These are phyloP conservation scores for Hanseniaspora sp. DNA, from an alignment of 1,139 yeast genomes.

Conservation along the genomic window DNA sequence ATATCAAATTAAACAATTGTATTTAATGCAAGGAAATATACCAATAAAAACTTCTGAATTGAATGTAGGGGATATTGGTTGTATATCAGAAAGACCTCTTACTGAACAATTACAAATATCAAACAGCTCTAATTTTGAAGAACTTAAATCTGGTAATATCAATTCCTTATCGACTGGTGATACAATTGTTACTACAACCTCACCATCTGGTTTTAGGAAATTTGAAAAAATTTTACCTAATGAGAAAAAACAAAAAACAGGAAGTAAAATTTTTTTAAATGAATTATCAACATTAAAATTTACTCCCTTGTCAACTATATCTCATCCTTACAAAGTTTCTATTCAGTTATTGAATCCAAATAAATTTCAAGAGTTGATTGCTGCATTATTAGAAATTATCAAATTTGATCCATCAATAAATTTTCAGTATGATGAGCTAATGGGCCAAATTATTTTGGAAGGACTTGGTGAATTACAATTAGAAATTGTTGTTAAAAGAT, in stretches of 20 bases:
- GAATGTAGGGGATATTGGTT: conserved; percentile 80
- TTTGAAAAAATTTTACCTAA: not conserved
- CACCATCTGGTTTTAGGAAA: not conserved
- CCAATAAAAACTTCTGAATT: conserved; percentile 60
- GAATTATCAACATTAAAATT: conserved; percentile 6
- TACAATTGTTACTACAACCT: conserved; percentile 1
- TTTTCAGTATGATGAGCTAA: conserved; percentile 62
- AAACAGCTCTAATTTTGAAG: conserved; percentile 5
- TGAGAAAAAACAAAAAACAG: not conserved
- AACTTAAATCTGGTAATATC: not conserved
- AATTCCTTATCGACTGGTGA: conserved; percentile 14
- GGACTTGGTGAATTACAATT: conserved; percentile 96
- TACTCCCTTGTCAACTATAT: conserved; percentile 2
- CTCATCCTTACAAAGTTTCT: conserved; percentile 13
- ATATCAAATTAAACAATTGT: conserved; percentile 53
- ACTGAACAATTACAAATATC: conserved; percentile 5
- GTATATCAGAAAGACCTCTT: conserved; percentile 35
- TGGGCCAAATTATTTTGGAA: conserved; percentile 75
- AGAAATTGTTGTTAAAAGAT: conserved; percentile 72
- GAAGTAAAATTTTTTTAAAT: not conserved
- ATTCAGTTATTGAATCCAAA: conserved; percentile 6
- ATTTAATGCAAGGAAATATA: conserved; percentile 80
- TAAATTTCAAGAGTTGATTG: conserved; percentile 37
- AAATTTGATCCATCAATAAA: conserved; percentile 78
- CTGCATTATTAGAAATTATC: conserved; percentile 51